A percentile compares a stretch with the other conserved stretches of the same genome.
phyloP scores from a whole-genome alignment of 345 rosid species.

The Arabidopsis suecica region DNA sequence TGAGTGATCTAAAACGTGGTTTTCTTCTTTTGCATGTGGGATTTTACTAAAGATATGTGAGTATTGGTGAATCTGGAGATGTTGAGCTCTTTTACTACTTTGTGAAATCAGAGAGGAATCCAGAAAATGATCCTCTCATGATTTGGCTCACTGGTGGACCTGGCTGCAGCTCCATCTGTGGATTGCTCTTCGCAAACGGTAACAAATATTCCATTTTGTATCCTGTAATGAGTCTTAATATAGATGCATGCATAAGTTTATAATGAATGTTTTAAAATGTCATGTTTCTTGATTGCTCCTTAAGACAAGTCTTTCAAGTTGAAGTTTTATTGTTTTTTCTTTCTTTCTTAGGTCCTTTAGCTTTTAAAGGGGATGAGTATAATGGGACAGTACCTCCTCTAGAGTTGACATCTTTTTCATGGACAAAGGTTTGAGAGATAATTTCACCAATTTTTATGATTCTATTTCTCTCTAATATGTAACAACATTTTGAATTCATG shows the following conservation, averaged over 20 bases:
- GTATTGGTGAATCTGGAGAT: conserved; percentile 58
- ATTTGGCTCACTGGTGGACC: conserved; percentile 91
- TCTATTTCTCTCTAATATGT: background rate
- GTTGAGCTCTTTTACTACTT: conserved; percentile 69
- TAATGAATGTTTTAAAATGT: background rate
- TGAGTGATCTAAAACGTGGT: background rate
- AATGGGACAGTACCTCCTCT: conserved; percentile 73
- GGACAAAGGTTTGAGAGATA: conserved; percentile 59
- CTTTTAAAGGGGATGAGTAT: conserved; percentile 58
- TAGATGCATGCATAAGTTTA: background rate
- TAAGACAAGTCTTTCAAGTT: conserved; percentile 14
- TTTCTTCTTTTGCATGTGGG: conserved; percentile 20
- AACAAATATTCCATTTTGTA: background rate
- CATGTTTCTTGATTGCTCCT: conserved; percentile 11
- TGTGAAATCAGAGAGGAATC: conserved; percentile 61
- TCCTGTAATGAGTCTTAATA: background rate
- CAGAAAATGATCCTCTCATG: conserved; percentile 58
- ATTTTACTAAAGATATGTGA: conserved; percentile 52
- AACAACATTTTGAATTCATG: conserved; percentile 2
- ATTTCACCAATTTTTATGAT: background rate
- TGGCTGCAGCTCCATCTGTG: conserved; percentile 62
- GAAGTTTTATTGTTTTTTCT: background rate
- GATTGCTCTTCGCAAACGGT: conserved; percentile 63
- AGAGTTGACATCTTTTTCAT: conserved; percentile 62
- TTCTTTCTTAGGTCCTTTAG: conserved; percentile 64